phyloP scores from a whole-genome alignment of 2,329 filamentous ascomycete genomes.

The Calonectria henricotiae region DNA sequence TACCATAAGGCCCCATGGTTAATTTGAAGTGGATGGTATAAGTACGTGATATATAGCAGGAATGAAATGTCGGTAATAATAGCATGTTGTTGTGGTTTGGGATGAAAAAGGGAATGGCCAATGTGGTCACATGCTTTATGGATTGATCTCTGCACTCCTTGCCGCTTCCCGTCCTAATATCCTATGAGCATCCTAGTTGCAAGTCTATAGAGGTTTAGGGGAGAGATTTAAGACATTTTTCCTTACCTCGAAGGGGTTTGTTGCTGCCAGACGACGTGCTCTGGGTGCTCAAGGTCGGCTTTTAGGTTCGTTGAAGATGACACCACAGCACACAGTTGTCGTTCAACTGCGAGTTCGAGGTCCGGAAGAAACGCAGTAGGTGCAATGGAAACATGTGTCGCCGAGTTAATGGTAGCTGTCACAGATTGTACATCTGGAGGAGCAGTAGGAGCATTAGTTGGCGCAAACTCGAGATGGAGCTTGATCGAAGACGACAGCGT shows the following conservation, averaged over 20 bases:
- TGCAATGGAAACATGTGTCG: background rate
- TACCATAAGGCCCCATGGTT: background rate
- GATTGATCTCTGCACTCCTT: background rate
- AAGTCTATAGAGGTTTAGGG: too few relatives aligned
- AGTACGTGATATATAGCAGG: background rate
- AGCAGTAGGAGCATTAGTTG: background rate
- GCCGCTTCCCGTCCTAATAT: background rate
- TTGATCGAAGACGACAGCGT: background rate
- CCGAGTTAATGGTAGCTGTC: background rate
- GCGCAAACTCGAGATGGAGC: background rate
- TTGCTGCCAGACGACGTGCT: background rate
- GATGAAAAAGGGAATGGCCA: background rate
- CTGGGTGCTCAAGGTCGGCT: background rate
- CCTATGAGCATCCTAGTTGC: background rate
- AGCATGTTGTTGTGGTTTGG: background rate
- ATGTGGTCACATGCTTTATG: background rate
- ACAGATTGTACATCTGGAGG: constrained; percentile 1
- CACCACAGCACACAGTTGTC: background rate
- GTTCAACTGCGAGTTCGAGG: constrained; percentile 6
- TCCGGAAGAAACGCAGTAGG: background rate
- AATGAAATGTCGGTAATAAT: background rate
- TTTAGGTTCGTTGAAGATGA: background rate
- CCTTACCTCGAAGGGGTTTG: background rate
- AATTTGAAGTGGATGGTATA: background rate
- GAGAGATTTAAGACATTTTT: background rate